These are phyloP conservation scores for Leucosporidium creatinivorum DNA, from an alignment of 768 basidiomycete genomes.

Conservation along the genomic window DNA sequence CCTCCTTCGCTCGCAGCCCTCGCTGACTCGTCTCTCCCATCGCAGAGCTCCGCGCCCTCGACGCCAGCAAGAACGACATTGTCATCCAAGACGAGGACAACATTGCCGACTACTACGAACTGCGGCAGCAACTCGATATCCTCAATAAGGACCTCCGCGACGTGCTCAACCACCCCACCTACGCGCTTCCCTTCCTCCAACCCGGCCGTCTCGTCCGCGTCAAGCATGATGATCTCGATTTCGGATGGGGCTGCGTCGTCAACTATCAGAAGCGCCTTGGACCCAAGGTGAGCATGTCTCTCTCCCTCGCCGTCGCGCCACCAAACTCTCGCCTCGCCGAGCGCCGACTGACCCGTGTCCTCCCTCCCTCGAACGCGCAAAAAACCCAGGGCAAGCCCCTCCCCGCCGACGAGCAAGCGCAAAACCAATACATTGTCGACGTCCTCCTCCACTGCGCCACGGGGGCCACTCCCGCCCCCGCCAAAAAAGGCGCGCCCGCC, in stretches of 20 bases:
- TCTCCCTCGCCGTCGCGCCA: no score
- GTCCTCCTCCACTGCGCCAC: constrained; percentile 72
- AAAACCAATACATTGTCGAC: constrained; percentile 84
- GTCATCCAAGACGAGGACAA: constrained; percentile 74
- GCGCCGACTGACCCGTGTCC: no score
- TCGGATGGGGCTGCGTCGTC: constrained; percentile 93
- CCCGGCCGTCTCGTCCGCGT: constrained; percentile 86
- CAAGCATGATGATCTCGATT: constrained; percentile 75
- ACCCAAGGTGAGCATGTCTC: constrained; percentile 60
- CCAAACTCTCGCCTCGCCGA: no score
- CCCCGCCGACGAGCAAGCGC: constrained; percentile 65
- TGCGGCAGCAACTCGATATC: constrained; percentile 84
- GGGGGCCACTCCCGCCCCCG: constrained; percentile 55
- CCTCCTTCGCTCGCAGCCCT: not conserved
- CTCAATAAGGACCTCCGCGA: constrained; percentile 80
- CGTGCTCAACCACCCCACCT: constrained; percentile 90
- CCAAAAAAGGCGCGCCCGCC: constrained; percentile 47
- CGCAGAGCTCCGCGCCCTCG: constrained; percentile 69
- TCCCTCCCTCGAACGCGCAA: no score
- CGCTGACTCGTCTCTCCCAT: not conserved
- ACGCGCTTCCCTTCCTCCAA: constrained; percentile 89
- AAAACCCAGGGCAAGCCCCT: constrained; percentile 52
- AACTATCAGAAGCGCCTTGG: constrained; percentile 81
- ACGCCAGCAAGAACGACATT: constrained; percentile 57
- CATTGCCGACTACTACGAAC: constrained; percentile 84